These are phyloP conservation scores for Chalciporus chontae DNA, from an alignment of 768 basidiomycete species.

Conservation along the genomic window DNA sequence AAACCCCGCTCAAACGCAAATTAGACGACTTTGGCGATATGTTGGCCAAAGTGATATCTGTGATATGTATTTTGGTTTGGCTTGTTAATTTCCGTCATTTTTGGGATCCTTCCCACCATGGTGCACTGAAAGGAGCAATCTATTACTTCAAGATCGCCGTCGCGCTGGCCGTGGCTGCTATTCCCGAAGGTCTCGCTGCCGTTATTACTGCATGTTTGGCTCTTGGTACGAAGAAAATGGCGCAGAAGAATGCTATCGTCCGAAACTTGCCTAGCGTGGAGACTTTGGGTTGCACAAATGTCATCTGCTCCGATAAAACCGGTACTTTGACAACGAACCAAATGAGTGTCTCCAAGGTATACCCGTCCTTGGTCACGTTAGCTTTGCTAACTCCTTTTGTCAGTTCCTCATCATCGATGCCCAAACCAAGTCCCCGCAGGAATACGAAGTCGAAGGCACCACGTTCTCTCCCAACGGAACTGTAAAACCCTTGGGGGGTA, in stretches of 20 bases:
- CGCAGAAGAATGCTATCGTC: constrained; percentile 97
- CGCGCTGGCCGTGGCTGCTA: constrained; percentile 96
- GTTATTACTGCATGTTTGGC: constrained; percentile 98
- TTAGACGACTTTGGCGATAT: constrained; percentile 98
- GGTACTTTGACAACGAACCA: constrained; percentile 95
- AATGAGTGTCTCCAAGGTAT: constrained; percentile 87
- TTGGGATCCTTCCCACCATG: constrained; percentile 90
- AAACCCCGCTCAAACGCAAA: constrained; percentile 96
- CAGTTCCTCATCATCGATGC: constrained; percentile 77
- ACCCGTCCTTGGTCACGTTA: constrained; percentile 13
- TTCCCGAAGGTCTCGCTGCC: constrained; percentile 96
- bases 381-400: constrained; percentile 8
- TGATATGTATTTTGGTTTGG: constrained; percentile 98
- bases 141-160: constrained; percentile 99
- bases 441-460: constrained; percentile 85
- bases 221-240: constrained; percentile 98
- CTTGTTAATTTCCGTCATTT: constrained; percentile 96
- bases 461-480: constrained; percentile 87
- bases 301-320: constrained; percentile 99
- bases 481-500: constrained; percentile 64
- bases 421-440: constrained; percentile 45
- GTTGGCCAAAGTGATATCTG: constrained; percentile 95
- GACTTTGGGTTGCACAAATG: constrained; percentile 95
- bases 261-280: constrained; percentile 95
- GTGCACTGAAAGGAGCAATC: constrained; percentile 87